Percentiles rank a stretch among this genome's conserved stretches.
These are phyloP conservation scores for Nakataea oryzae DNA, from an alignment of 2,329 filamentous ascomycete genomes.

Conservation along the genomic window DNA sequence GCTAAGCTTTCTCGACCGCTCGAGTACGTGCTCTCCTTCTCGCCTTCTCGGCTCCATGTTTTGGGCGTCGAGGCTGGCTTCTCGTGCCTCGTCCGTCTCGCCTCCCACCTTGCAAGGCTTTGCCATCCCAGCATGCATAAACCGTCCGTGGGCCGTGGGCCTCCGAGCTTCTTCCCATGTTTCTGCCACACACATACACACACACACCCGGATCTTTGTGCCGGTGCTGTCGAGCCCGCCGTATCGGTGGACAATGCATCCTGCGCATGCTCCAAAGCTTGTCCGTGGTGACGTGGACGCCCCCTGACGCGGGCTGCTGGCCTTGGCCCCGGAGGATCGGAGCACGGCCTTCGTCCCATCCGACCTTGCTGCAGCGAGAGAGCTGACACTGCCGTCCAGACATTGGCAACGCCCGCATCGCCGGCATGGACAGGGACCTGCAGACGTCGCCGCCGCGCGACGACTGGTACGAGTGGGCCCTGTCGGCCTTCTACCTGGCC, in stretches of 20 bases:
- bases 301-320: too few species aligned
- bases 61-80: too few species aligned
- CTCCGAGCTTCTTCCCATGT: too few species aligned
- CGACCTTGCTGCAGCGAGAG: neutral
- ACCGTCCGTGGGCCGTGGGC: neutral
- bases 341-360: neutral
- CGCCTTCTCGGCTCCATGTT: neutral
- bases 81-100: too few species aligned
- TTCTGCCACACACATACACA: too few species aligned
- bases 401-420: conserved; percentile 53
- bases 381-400: conserved; percentile 24
- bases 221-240: too few species aligned
- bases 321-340: too few species aligned
- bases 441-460: conserved; percentile 33
- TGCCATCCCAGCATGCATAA: neutral
- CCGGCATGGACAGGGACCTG: conserved; percentile 52
- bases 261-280: neutral
- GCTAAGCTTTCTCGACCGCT: conserved; percentile 76
- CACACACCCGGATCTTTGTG: too few species aligned
- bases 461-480: conserved; percentile 48
- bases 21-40: conserved; percentile 47
- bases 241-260: neutral
- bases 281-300: too few species aligned
- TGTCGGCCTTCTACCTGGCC: conserved; percentile 50
- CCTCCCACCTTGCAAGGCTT: neutral